Evolutionary conservation across 2,329 filamentous ascomycete species (phyloP).

Genomic region (Westerdykella ornata): DNA sequence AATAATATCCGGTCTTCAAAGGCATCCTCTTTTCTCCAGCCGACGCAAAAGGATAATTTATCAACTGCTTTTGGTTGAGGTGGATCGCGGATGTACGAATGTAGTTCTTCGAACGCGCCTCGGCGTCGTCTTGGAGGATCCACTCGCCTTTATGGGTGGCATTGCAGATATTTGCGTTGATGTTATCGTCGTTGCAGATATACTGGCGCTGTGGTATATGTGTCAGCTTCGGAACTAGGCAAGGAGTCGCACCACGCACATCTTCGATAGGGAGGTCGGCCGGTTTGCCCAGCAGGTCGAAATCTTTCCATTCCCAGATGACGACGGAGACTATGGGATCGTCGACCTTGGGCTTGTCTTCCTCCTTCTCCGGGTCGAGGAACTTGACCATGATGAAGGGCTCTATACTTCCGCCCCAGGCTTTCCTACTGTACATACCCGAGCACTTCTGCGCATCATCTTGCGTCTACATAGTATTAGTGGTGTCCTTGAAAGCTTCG

Average conservation of each 20-base stretch:
- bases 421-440: constrained; percentile 88
- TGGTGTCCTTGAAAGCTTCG: background rate
- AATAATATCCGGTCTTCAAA: constrained; percentile 87
- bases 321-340: constrained; percentile 77
- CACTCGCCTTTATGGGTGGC: constrained; percentile 75
- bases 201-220: constrained; percentile 49
- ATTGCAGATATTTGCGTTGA: constrained; percentile 66
- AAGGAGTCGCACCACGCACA: constrained; percentile 12
- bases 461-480: constrained; percentile 54
- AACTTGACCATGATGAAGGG: constrained; percentile 87
- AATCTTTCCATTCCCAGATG: constrained; percentile 92
- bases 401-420: constrained; percentile 82
- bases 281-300: constrained; percentile 66
- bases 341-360: constrained; percentile 48
- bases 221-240: constrained; percentile 14
- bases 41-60: constrained; percentile 70
- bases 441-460: constrained; percentile 75
- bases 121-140: constrained; percentile 70
- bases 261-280: constrained; percentile 24
- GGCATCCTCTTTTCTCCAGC: constrained; percentile 19
- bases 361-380: constrained; percentile 44
- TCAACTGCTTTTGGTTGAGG: constrained; percentile 63
- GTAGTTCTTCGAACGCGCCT: constrained; percentile 59
- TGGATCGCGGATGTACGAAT: constrained; percentile 78
- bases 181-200: constrained; percentile 69